Percentiles rank a stretch among this genome's conserved stretches.
These are phyloP conservation scores for Xylaria sp. DNA, from an alignment of 2,329 filamentous ascomycete species.

Conservation along the genomic window DNA sequence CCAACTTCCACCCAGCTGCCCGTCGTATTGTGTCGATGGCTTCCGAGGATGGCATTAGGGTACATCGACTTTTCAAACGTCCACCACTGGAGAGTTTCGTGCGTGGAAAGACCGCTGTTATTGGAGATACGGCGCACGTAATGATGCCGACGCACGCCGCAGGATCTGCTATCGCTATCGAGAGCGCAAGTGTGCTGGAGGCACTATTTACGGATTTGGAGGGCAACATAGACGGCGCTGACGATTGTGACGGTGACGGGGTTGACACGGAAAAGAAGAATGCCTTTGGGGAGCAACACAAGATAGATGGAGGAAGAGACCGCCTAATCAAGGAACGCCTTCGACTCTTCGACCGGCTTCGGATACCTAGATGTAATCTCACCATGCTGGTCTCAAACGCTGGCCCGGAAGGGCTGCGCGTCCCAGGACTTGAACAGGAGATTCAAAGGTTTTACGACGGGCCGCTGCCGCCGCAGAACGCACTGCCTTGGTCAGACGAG, in stretches of 20 bases:
- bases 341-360: constrained; percentile 37
- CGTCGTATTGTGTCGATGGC: constrained; percentile 34
- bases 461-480: constrained; percentile 26
- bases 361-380: constrained; percentile 39
- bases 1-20: constrained; percentile 35
- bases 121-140: constrained; percentile 39
- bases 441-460: constrained; percentile 37
- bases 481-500: constrained; percentile 36
- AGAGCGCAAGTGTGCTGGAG: constrained; percentile 38
- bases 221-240: not conserved
- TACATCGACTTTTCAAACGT: constrained; percentile 37
- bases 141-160: constrained; percentile 42
- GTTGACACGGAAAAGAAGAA: not conserved
- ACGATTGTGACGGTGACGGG: not conserved
- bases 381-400: constrained; percentile 40
- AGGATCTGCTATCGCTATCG: constrained; percentile 33
- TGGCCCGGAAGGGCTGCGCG: constrained; percentile 29
- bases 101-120: constrained; percentile 34
- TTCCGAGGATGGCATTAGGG: constrained; percentile 37
- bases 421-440: constrained; percentile 34
- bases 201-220: constrained; percentile 25
- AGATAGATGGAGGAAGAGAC: constrained; percentile 11
- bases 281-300: not conserved
- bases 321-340: constrained; percentile 28
- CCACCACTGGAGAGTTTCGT: constrained; percentile 37